Base-by-base conservation (phyloP, 257 asterid species). In the Datura wrightii region DNA sequence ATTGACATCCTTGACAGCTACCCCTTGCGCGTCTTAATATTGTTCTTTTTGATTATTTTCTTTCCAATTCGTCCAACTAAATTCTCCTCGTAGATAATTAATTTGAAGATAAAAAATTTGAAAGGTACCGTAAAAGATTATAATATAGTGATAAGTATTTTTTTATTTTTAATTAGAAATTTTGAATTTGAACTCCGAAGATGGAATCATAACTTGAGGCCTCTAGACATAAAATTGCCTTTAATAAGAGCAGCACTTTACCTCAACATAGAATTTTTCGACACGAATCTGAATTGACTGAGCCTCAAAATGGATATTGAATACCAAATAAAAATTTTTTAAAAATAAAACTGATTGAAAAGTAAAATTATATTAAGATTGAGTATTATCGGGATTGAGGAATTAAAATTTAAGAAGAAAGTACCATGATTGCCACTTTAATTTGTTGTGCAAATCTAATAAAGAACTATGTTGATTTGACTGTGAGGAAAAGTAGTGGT, bases 371-470 rank as follows among this genome's bases (percentile, higher is more conserved):
- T 72, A 46, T 46, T 19, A 10, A 19, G 16, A 72, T 11, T 19
- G 39, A 46, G 36, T 19, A 19, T 3, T 31, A 74, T 74, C 7
- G 60, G 80, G 60, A 74, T 74, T 74, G 44, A 74, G 19, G 59
- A 74, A 74, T 11, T 48, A 48, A 10, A 10, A 0, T 19, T 11
- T 74, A 48, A 48, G 81, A 74, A 74, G 60, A 24, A 48, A 74
- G 81, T 48, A 48, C 42, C 19, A 11, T 74, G 59, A 74, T 74
- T 74, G 60, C 24, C 42, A 72, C 59, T 46, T 44, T 44, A 69
- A 66, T 36, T 67, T 67, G 76, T 70, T 70, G 79, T 9, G 55
- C 55, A 71, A 18, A 18, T 71, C 36, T 41, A 18, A 70, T 70
- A 70, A 41, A 3, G 79, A 58, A 59, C 13, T 8, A n/a, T 19